A percentile compares a stretch with the other conserved stretches of the same genome.
phyloP scores from a whole-genome alignment of 257 asterid genomes.

The Ballota nigra region DNA sequence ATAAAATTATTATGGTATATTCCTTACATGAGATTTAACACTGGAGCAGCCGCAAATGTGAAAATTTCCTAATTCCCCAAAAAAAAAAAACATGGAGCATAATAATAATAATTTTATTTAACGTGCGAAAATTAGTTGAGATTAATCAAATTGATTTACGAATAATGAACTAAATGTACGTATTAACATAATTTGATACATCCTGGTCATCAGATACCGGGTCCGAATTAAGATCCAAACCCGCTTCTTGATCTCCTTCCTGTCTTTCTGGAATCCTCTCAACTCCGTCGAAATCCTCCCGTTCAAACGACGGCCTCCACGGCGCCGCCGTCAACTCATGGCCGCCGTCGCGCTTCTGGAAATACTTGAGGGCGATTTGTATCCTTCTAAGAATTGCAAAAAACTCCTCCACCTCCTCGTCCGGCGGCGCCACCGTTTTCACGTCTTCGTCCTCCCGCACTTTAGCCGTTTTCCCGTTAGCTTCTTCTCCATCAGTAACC shows the following conservation, averaged over 20 bases:
- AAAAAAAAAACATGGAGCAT: background rate
- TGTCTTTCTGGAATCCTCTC: background rate
- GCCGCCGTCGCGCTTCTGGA: slow-evolving; percentile 17
- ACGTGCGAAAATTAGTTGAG: background rate
- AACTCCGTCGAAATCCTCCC: slow-evolving; percentile 28
- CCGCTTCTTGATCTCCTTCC: background rate
- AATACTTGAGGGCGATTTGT: slow-evolving; percentile 32
- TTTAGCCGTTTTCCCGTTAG: slow-evolving; percentile 15
- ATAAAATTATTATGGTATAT: too few species aligned
- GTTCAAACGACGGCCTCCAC: slow-evolving; percentile 24
- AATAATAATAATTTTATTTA: background rate
- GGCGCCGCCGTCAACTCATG: slow-evolving; percentile 7
- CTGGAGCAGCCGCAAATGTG: background rate
- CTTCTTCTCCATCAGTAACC: background rate
- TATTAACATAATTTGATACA: background rate
- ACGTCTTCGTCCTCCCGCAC: background rate
- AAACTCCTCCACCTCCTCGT: slow-evolving; percentile 54
- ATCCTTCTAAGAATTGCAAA: slow-evolving; percentile 41
- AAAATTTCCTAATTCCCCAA: background rate
- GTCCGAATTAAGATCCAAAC: slow-evolving; percentile 26
- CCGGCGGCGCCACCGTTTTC: slow-evolving; percentile 20
- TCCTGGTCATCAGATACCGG: slow-evolving; percentile 15
- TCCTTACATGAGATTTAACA: background rate
- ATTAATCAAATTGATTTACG: background rate
- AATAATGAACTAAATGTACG: background rate